These are phyloP conservation scores for Saccharum hybrid DNA, from an alignment of 202 grass and related monocot species.

Conservation along the genomic window DNA sequence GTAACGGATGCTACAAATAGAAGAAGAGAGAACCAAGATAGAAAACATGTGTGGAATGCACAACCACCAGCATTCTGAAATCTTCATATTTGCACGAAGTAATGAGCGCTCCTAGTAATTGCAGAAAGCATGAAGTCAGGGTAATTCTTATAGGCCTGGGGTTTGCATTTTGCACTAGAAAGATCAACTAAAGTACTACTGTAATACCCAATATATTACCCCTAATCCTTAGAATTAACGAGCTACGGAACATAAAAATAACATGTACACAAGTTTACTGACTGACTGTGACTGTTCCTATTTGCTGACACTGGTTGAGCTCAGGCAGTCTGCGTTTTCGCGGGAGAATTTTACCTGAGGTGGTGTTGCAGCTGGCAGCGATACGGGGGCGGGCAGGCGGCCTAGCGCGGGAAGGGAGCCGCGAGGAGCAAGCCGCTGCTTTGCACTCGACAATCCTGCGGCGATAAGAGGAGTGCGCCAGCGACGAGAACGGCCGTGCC, in stretches of 20 bases:
- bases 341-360: constrained; percentile 34
- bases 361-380: not conserved
- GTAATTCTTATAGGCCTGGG: not conserved
- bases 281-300: not conserved
- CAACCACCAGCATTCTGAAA: not conserved
- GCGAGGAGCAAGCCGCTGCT: not conserved
- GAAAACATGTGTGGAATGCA: not conserved
- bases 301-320: not conserved
- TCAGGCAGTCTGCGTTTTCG: not conserved
- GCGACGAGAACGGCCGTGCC: constrained; percentile 33
- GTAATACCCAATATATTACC: not conserved
- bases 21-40: not conserved
- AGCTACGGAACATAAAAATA: not conserved
- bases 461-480: constrained; percentile 47
- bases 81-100: not conserved
- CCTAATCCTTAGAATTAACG: not conserved
- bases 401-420: constrained; percentile 45
- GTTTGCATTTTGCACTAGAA: constrained; percentile 8
- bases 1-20: not conserved
- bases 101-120: not conserved
- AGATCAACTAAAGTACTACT: not conserved
- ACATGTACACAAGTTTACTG: too few relatives aligned
- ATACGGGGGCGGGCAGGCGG: constrained; percentile 38
- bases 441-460: constrained; percentile 46
- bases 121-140: not conserved